These are phyloP conservation scores for Lasiosphaeris hirsuta DNA, from an alignment of 495 filamentous ascomycete genomes.

Conservation along the genomic window DNA sequence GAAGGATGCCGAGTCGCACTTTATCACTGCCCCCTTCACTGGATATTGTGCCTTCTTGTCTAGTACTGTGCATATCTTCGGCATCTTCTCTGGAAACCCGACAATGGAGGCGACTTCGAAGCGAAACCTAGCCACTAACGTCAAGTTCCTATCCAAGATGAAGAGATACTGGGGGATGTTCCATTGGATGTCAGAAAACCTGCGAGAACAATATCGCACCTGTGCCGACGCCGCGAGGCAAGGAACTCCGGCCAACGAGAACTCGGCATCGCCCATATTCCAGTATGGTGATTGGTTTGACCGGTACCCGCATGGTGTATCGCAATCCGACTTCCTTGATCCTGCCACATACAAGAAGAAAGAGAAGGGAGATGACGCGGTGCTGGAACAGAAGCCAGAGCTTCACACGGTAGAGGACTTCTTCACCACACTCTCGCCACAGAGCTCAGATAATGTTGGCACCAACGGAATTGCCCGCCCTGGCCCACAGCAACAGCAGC, in stretches of 20 bases:
- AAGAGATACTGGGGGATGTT: constrained; percentile 98
- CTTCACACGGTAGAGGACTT: constrained; percentile 94
- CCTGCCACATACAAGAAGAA: constrained; percentile 64
- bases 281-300: constrained; percentile 99
- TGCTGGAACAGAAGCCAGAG: constrained; percentile 80
- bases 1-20: constrained; percentile 72
- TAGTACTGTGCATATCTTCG: constrained; percentile 88
- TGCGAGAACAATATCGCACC: constrained; percentile 83
- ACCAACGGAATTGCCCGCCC: constrained; percentile 29
- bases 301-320: constrained; percentile 89
- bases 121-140: constrained; percentile 81
- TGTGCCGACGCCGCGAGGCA: constrained; percentile 72
- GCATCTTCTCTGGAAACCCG: constrained; percentile 76
- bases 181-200: constrained; percentile 89
- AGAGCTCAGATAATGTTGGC: constrained; percentile 34
- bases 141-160: constrained; percentile 89
- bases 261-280: constrained; percentile 65
- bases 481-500: constrained; percentile 21
- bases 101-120: constrained; percentile 74
- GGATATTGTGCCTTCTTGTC: constrained; percentile 93
- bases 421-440: constrained; percentile 77
- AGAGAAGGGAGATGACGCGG: constrained; percentile 73
- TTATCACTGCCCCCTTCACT: constrained; percentile 84
- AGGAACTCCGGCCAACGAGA: constrained; percentile 49
- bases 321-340: constrained; percentile 77